Evolutionary conservation across 345 rosid genomes (phyloP), one percentile per base, ranked within the genome.

Genomic region (Arabis hirsuta): DNA sequence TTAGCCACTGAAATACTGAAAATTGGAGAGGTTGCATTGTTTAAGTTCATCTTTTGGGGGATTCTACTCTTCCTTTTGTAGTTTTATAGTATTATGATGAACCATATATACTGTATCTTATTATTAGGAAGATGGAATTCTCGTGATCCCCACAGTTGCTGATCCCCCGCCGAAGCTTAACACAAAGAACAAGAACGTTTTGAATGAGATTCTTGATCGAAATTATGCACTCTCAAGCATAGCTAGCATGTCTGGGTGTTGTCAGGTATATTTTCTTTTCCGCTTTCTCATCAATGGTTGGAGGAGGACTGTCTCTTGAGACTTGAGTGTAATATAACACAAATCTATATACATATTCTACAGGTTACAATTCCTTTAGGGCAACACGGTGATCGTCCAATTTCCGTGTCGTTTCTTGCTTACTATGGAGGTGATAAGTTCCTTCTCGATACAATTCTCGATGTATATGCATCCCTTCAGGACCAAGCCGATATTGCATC

Each of bases 241-340:
- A 56, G 86, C 97, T 29, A 94, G 95, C 85, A 79, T 91, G 91
- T 91, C 98, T 50, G 97, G 97, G 3, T 88, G 97, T 74, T 91
- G 98, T 79, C 95, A 94, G 92, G 98, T 89, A 77, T 64, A 29
- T 61, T 65, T 8, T 24, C 13, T 26, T 44, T 73, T 48, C 71
- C 56, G 68, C 46, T 38, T 55, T 64, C 12, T 48, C 77, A 1
- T 54, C 44, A 51, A 22, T 32, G 31, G 22, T 72, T 29, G 52
- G 22, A 46, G 52, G 14, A 46, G 53, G n/a, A 72, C 66, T 29
- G 6, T 57, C 20, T 67, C 55, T 46, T 58, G 58, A 60, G 55
- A 32, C 52, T 47, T 48, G 38, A 62, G 7, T 48, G 7, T 48
- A 27, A 45, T 57, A 61, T 57, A 61, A 61, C 48, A 51, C 63